Base-by-base conservation (phyloP, 2,329 filamentous ascomycete species). In the Raffaelea ambrosiae region DNA sequence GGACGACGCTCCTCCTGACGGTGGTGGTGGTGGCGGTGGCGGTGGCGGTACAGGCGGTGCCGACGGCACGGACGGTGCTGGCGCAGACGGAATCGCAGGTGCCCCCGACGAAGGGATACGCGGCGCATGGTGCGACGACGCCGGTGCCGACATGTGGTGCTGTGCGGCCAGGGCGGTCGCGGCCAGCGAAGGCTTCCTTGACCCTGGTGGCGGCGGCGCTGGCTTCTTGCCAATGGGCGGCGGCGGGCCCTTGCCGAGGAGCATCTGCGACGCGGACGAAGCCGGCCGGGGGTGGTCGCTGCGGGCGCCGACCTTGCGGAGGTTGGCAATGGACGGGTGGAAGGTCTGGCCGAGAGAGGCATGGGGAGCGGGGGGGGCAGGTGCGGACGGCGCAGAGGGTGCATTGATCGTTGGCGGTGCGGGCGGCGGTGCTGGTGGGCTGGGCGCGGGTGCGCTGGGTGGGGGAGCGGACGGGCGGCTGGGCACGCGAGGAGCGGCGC, bases 141-240 rank as follows among this genome's bases (percentile, higher is more conserved):
- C 23, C 11, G 48, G 41, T 14, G 47, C 31, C 5, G 26, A 29
- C 26, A 29, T 29, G 26, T 29, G 48, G 41, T 14, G 48, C n/a
- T n/a, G 44, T 7, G 46, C n/a, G 19, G 46, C 29, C 13, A 38
- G 8, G 20, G 29, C 46, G 8, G 48, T 53, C 14, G 35, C 35
- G 16, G 35, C 35, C 14, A 38, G 35, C 61, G 74, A 77, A 13
- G 78, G 76, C 58, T 83, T 81, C 54, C 80, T 70, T 48, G 73
- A 77, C 50, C 70, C 73, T 46, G 80, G 81, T 44, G 77, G 73
- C 39, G 80, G 78, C 22, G 81, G 80, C 33, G 31, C 9, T 10
- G 78, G 79, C 59, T 89, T 89, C 71, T 88, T 89, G 51, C 84
- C 85, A 57, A 87, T 75, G 5, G 84, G 84, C 13, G 86, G 86